These are phyloP conservation scores for Ophiocordyceps camponoti-floridani DNA, from an alignment of 2,329 filamentous ascomycete genomes.

Conservation along the genomic window DNA sequence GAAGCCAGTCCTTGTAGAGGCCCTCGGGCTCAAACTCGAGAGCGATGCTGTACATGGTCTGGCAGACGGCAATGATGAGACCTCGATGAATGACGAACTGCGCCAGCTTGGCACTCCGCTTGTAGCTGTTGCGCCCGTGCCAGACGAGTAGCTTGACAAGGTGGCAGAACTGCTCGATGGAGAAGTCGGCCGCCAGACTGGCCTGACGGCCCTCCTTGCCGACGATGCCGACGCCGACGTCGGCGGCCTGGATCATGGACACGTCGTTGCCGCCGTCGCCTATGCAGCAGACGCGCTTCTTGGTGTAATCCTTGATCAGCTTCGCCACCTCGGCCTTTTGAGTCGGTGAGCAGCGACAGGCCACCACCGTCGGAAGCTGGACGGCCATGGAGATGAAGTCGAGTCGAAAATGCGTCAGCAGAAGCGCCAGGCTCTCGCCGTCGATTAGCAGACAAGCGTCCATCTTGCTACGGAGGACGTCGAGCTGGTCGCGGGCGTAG, in stretches of 20 bases:
- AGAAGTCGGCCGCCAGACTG: slow-evolving; percentile 88
- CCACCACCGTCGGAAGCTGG: slow-evolving; percentile 75
- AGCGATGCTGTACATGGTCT: slow-evolving; percentile 94
- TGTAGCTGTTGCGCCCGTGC: slow-evolving; percentile 96
- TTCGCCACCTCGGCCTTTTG: slow-evolving; percentile 91
- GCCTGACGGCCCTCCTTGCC: slow-evolving; percentile 95
- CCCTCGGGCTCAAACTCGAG: slow-evolving; percentile 85
- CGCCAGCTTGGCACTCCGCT: slow-evolving; percentile 81
- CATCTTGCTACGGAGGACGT: slow-evolving; percentile 74
- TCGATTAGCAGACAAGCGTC: slow-evolving; percentile 84
- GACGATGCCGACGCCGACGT: slow-evolving; percentile 94
- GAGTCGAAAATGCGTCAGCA: slow-evolving; percentile 64
- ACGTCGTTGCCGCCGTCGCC: slow-evolving; percentile 97
- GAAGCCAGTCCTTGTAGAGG: slow-evolving; percentile 88
- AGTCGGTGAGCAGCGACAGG: slow-evolving; percentile 88
- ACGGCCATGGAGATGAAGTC: slow-evolving; percentile 85
- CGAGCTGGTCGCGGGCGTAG: slow-evolving; percentile 70
- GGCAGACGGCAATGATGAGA: slow-evolving; percentile 84
- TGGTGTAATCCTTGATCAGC: slow-evolving; percentile 79
- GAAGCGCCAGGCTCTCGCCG: slow-evolving; percentile 71
- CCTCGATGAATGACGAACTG: slow-evolving; percentile 98
- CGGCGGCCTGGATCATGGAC: slow-evolving; percentile 96
- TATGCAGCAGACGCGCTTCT: slow-evolving; percentile 93
- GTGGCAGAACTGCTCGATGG: slow-evolving; percentile 87
- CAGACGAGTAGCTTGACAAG: slow-evolving; percentile 94